phyloP scores from a whole-genome alignment of 2,329 filamentous ascomycete species.

The Botrytis paeoniae region DNA sequence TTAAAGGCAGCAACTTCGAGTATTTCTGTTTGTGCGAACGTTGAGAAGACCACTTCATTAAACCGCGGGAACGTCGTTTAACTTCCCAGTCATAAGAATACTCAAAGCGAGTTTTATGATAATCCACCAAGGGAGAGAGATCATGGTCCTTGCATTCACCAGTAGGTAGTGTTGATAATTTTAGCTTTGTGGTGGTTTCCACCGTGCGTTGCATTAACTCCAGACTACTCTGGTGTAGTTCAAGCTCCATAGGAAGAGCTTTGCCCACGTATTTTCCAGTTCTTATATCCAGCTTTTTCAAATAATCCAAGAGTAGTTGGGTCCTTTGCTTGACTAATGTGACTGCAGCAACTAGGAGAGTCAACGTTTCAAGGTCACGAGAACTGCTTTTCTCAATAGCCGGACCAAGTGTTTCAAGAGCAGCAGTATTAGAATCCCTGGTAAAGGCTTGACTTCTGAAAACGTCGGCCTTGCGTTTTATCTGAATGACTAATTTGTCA shows the following conservation, averaged over 20 bases:
- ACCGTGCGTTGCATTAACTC: conserved; percentile 9
- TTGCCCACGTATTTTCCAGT: conserved; percentile 8
- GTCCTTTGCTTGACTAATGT: conserved; percentile 1
- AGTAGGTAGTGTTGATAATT: background rate
- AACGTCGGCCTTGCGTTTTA: background rate
- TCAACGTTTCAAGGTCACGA: background rate
- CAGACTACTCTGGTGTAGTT: conserved; percentile 10
- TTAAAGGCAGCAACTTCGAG: conserved; percentile 65
- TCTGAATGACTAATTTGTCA: background rate
- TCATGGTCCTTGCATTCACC: background rate
- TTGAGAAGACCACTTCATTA: background rate
- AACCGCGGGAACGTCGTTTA: background rate
- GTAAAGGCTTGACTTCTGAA: conserved; percentile 4
- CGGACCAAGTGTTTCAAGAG: background rate
- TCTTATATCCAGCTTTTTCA: background rate
- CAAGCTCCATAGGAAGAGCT: conserved; percentile 4
- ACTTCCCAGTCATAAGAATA: background rate
- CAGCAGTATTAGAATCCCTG: background rate
- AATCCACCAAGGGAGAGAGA: background rate
- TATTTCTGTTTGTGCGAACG: background rate
- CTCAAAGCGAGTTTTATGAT: background rate
- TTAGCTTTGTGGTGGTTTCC: background rate
- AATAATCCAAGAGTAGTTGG: background rate
- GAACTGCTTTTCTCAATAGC: background rate
- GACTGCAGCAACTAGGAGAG: background rate